Conservation (phyloP, 495 filamentous ascomycete genomes). For the Penicillium subrubescens region DNA sequence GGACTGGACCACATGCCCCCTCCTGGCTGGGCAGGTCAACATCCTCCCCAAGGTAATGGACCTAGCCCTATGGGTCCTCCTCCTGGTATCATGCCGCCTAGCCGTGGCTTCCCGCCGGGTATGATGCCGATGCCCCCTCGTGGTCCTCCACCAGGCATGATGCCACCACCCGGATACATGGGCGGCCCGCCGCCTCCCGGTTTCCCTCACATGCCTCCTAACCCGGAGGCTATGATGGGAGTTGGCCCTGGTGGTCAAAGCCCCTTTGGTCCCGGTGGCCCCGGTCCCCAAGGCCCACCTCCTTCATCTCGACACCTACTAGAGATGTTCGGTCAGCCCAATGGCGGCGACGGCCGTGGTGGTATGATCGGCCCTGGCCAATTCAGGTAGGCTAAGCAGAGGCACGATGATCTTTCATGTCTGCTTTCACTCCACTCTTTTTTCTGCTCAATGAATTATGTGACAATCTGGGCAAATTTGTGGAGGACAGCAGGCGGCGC, state of each 20-base stretch:
- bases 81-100: slow-evolving; percentile 47
- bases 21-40: slow-evolving; percentile 44
- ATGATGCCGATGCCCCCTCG: slow-evolving; percentile 50
- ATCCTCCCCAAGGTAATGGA: slow-evolving; percentile 41
- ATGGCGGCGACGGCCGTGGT: slow-evolving; percentile 38
- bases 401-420: background rate
- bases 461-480: slow-evolving; percentile 18
- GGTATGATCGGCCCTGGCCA: slow-evolving; percentile 48
- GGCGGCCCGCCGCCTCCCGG: slow-evolving; percentile 47
- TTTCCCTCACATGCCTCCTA: slow-evolving; percentile 50
- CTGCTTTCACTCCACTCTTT: slow-evolving; percentile 3
- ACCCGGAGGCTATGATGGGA: slow-evolving; percentile 47
- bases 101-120: slow-evolving; percentile 45
- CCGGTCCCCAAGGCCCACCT: slow-evolving; percentile 43
- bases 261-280: slow-evolving; percentile 42
- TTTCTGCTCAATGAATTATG: slow-evolving; percentile 13
- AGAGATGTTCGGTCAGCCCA: slow-evolving; percentile 50
- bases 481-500: slow-evolving; percentile 10
- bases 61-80: slow-evolving; percentile 47
- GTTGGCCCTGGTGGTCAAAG: slow-evolving; percentile 37
- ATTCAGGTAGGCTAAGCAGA: slow-evolving; percentile 29
- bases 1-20: slow-evolving; percentile 52
- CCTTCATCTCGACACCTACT: slow-evolving; percentile 48
- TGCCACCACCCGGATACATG: slow-evolving; percentile 55
- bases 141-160: slow-evolving; percentile 51